Conservation (phyloP, 2,329 filamentous ascomycete species). For the Aspergillus phoenicis region DNA sequence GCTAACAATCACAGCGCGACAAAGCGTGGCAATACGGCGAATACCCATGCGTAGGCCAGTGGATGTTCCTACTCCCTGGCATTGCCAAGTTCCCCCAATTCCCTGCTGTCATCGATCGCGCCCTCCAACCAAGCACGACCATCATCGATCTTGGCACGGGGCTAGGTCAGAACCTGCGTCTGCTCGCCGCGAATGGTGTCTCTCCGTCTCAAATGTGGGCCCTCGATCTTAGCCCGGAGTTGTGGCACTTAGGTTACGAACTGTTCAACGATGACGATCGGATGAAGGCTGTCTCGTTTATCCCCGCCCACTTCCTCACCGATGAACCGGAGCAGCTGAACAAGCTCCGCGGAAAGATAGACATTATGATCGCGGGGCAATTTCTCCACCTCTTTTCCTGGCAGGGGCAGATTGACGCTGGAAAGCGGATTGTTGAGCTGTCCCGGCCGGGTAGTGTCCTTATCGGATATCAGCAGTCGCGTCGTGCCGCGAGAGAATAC, state of each 20-base stretch:
- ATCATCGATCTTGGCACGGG: slow-evolving; percentile 3
- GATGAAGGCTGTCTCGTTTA: slow-evolving; percentile 7
- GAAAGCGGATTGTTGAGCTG: slow-evolving; percentile 7
- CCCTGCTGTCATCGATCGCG: not conserved
- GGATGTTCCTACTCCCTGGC: slow-evolving; percentile 6
- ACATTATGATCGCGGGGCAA: slow-evolving; percentile 11
- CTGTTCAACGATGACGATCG: slow-evolving; percentile 2
- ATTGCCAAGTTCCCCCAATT: slow-evolving; percentile 1
- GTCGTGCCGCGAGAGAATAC: not conserved
- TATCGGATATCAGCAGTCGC: slow-evolving; percentile 10
- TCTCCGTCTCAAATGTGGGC: slow-evolving; percentile 2
- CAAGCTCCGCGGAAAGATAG: not conserved
- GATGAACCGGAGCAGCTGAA: not conserved
- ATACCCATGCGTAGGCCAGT: slow-evolving; percentile 11
- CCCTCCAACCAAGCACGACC: not conserved
- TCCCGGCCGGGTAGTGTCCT: slow-evolving; percentile 3
- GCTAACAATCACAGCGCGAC: not conserved
- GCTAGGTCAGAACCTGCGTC: slow-evolving; percentile 3
- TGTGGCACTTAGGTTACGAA: slow-evolving; percentile 7
- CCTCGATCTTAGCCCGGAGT: not conserved
- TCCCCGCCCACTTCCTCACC: not conserved
- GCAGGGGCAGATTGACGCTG: slow-evolving; percentile 7
- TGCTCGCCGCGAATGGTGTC: not conserved
- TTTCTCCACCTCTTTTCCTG: slow-evolving; percentile 13
- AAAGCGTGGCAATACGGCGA: slow-evolving; percentile 5